phyloP scores from a whole-genome alignment of 768 basidiomycete genomes.

The Agaricus subrufescens region DNA sequence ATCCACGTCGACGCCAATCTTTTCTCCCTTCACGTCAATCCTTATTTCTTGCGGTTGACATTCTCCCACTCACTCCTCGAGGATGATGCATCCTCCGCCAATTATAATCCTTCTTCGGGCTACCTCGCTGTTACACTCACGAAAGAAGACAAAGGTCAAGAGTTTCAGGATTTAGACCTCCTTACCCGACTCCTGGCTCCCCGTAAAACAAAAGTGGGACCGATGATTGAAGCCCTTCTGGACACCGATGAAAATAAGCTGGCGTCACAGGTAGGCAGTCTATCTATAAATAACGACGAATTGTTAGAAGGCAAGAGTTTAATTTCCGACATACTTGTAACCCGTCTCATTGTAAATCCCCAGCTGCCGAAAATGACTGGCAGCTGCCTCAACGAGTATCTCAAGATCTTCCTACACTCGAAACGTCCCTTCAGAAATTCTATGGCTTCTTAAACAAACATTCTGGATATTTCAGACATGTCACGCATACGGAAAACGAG shows the following conservation, averaged over 20 bases:
- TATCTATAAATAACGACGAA: constrained; percentile 33
- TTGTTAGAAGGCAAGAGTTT: neutral
- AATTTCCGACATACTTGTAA: neutral
- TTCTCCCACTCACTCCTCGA: constrained; percentile 64
- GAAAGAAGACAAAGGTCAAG: constrained; percentile 61
- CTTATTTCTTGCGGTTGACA: constrained; percentile 79
- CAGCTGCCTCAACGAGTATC: constrained; percentile 62
- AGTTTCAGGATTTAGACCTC: constrained; percentile 75
- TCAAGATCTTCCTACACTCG: constrained; percentile 30
- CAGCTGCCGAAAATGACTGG: constrained; percentile 80
- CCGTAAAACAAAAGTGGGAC: constrained; percentile 31
- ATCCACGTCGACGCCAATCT: constrained; percentile 68
- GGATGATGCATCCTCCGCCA: constrained; percentile 66
- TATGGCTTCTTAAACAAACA: constrained; percentile 81
- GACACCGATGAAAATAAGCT: constrained; percentile 34
- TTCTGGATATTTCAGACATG: constrained; percentile 71
- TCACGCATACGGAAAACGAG: constrained; percentile 73
- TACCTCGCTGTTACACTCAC: constrained; percentile 68
- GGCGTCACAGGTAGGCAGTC: constrained; percentile 32
- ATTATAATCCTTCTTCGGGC: constrained; percentile 77
- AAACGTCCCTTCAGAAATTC: constrained; percentile 37
- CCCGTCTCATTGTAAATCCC: neutral
- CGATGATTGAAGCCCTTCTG: constrained; percentile 57
- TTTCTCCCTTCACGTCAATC: constrained; percentile 73
- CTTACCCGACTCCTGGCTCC: constrained; percentile 76